phyloP scores from a whole-genome alignment of 2,329 filamentous ascomycete genomes.

The Ascocoryne sarcoides region DNA sequence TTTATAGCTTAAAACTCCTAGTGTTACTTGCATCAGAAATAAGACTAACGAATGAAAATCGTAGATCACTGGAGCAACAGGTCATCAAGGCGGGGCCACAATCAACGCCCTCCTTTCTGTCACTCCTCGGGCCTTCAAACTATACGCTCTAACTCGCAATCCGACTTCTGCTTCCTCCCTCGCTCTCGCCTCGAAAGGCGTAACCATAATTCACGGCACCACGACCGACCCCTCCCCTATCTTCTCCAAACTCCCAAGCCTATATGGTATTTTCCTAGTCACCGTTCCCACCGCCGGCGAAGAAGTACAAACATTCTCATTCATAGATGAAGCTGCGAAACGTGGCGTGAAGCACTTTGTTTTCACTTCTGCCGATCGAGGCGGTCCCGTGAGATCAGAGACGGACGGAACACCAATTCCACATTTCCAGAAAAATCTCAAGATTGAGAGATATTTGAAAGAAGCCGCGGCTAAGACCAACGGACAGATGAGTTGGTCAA shows the following conservation, averaged over 20 bases:
- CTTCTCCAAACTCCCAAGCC: constrained; percentile 36
- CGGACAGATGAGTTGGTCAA: constrained; percentile 42
- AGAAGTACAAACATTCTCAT: constrained; percentile 45
- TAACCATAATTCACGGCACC: constrained; percentile 45
- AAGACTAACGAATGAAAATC: too few species aligned
- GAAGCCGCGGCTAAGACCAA: constrained; percentile 25
- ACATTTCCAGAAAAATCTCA: constrained; percentile 54
- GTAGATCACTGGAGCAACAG: constrained; percentile 30
- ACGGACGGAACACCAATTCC: constrained; percentile 46
- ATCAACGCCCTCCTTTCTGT: constrained; percentile 31
- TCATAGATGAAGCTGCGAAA: constrained; percentile 49
- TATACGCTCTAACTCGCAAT: constrained; percentile 48
- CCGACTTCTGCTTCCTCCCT: constrained; percentile 40
- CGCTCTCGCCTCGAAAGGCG: constrained; percentile 32
- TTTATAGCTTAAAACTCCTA: too few species aligned
- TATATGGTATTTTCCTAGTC: constrained; percentile 49
- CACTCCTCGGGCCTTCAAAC: constrained; percentile 6
- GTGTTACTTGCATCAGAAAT: too few species aligned
- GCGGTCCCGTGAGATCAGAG: constrained; percentile 41
- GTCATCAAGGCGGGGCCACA: constrained; percentile 30
- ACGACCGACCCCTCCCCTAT: constrained; percentile 38
- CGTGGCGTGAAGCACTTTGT: constrained; percentile 51
- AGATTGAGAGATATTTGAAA: constrained; percentile 52
- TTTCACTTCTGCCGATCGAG: constrained; percentile 56
- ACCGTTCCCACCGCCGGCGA: constrained; percentile 30